Percentiles rank a stretch among this genome's conserved stretches.
Conservation (phyloP, 257 asterid genomes). For the Capsicum pubescens region DNA sequence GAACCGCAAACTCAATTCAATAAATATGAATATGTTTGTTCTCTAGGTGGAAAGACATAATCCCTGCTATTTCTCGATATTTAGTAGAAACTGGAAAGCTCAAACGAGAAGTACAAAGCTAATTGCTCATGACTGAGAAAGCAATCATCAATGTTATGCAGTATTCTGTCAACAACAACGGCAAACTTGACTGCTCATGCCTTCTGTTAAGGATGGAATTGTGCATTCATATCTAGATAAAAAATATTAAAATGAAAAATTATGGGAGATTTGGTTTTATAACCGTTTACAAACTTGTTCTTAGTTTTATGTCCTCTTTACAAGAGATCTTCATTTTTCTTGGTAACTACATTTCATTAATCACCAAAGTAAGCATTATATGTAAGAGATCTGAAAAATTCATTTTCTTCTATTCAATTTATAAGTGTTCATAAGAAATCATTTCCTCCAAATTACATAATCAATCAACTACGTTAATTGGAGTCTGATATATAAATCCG, state of each 20-base stretch:
- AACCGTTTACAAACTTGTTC: neutral
- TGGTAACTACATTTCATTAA: too few species aligned
- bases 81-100: conserved; percentile 3
- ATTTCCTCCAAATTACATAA: neutral
- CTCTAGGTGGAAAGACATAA: conserved; percentile 1
- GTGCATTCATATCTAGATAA: neutral
- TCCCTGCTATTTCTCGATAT: neutral
- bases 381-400: neutral
- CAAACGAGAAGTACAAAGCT: neutral
- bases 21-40: neutral
- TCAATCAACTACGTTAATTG: neutral
- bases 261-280: neutral
- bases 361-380: too few species aligned
- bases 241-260: neutral
- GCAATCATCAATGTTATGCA: neutral
- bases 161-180: neutral
- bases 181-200: neutral
- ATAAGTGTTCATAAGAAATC: neutral
- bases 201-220: neutral
- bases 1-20: conserved; percentile 1
- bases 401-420: neutral
- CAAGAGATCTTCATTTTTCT: neutral
- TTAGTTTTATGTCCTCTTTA: neutral
- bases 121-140: conserved; percentile 1
- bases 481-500: neutral